Evolutionary conservation across 768 basidiomycete species (phyloP).

Genomic region (Pleurotus cornucopiae): DNA sequence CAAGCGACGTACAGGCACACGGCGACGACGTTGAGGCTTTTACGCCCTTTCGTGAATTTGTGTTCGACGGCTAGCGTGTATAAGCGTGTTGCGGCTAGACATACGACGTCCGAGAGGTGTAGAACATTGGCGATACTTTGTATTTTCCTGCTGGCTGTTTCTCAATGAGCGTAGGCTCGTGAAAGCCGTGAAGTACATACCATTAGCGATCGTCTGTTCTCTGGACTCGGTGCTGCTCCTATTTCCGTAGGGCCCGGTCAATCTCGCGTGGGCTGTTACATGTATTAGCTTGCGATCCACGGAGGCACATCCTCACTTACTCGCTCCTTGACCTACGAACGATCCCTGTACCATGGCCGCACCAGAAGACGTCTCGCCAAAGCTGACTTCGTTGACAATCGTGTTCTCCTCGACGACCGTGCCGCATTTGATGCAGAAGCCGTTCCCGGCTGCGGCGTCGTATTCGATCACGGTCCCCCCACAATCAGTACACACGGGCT

Average conservation of each 20-base stretch:
- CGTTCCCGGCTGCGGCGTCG: conserved; percentile 78
- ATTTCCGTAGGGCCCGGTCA: conserved; percentile 80
- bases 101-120: conserved; percentile 74
- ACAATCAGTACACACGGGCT: conserved; percentile 73
- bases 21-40: conserved; percentile 90
- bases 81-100: conserved; percentile 76
- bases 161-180: too few species aligned
- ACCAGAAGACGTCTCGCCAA: conserved; percentile 90
- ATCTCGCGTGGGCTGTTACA: conserved; percentile 67
- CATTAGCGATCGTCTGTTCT: conserved; percentile 89
- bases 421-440: conserved; percentile 82
- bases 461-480: conserved; percentile 85
- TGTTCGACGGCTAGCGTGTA: conserved; percentile 93
- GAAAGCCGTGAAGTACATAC: conserved; percentile 34
- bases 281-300: too few species aligned
- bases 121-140: conserved; percentile 76
- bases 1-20: conserved; percentile 95
- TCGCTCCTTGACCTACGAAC: conserved; percentile 87
- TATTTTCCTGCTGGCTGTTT: conserved; percentile 75
- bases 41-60: conserved; percentile 91
- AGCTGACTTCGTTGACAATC: conserved; percentile 90
- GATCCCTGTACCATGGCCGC: conserved; percentile 95
- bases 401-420: conserved; percentile 91
- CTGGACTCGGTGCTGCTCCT: conserved; percentile 77
- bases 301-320: conserved; percentile 43